A percentile compares a stretch with the other conserved stretches of the same genome.
Evolutionary conservation across 225 moss, liverwort and hornwort species (phyloP).

Genomic region (Bryum argenteum): DNA sequence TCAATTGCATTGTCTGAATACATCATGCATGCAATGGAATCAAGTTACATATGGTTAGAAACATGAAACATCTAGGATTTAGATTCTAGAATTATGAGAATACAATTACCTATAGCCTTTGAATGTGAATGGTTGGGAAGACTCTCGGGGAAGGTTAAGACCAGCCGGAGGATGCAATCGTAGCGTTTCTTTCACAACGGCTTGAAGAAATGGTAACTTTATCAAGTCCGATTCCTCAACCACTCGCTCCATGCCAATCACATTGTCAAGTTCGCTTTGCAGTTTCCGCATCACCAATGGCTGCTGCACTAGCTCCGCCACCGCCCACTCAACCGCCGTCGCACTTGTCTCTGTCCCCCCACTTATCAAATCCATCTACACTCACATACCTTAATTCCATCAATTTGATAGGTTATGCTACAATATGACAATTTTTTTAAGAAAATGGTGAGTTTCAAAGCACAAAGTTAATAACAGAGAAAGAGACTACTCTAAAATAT

Average conservation of each 20-base stretch:
- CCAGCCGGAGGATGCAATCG: slow-evolving; percentile 59
- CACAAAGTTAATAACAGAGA: no score
- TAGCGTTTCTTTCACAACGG: slow-evolving; percentile 57
- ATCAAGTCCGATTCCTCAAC: slow-evolving; percentile 42
- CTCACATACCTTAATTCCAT: not conserved
- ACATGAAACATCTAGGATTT: no score
- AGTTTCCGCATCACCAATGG: slow-evolving; percentile 41
- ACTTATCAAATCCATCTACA: slow-evolving; percentile 23
- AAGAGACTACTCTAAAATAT: no score
- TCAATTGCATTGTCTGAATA: no score
- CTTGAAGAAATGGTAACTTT: slow-evolving; percentile 56
- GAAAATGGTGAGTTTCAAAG: not conserved
- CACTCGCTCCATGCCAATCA: slow-evolving; percentile 36
- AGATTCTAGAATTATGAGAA: not conserved
- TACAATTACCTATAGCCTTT: slow-evolving; percentile 40
- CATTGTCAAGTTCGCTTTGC: slow-evolving; percentile 48
- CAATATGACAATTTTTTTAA: not conserved
- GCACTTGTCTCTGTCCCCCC: slow-evolving; percentile 31
- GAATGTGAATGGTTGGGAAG: slow-evolving; percentile 34
- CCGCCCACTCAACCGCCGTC: slow-evolving; percentile 38
- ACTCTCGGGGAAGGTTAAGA: slow-evolving; percentile 59
- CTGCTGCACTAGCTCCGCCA: slow-evolving; percentile 50
- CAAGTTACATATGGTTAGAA: no score
- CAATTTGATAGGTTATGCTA: no score
- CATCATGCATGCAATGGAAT: no score